phyloP scores from a whole-genome alignment of 2,329 filamentous ascomycete genomes.

The Bipolaris cookei region DNA sequence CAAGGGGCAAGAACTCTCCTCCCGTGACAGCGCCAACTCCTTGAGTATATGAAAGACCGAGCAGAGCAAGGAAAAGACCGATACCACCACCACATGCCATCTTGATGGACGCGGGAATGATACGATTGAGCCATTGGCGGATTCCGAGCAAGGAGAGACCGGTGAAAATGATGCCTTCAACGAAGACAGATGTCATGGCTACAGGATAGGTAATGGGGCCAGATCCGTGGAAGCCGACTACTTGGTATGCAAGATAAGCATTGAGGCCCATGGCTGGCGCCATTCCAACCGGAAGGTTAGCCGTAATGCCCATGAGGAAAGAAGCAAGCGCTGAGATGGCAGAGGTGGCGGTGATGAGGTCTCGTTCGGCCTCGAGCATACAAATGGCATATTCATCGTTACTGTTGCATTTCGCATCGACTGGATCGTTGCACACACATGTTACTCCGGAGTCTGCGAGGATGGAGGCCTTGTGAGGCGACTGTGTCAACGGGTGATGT shows the following conservation, averaged over 20 bases:
- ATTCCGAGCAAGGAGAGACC: slow-evolving; percentile 74
- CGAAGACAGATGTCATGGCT: slow-evolving; percentile 84
- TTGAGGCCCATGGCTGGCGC: slow-evolving; percentile 83
- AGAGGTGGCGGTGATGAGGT: slow-evolving; percentile 83
- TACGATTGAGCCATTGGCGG: slow-evolving; percentile 68
- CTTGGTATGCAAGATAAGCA: slow-evolving; percentile 85
- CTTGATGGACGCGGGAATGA: slow-evolving; percentile 82
- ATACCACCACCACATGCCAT: slow-evolving; percentile 90
- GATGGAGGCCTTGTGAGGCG: slow-evolving; percentile 56
- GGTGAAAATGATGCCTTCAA: slow-evolving; percentile 86
- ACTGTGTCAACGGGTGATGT: not conserved
- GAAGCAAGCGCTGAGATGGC: slow-evolving; percentile 80
- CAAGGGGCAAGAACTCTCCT: slow-evolving; percentile 68
- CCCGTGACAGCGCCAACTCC: slow-evolving; percentile 81
- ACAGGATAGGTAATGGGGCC: slow-evolving; percentile 71
- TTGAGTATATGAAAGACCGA: slow-evolving; percentile 80
- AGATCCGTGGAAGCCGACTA: slow-evolving; percentile 78
- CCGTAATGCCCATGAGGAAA: slow-evolving; percentile 81
- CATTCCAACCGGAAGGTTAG: slow-evolving; percentile 77
- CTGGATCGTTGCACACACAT: slow-evolving; percentile 69
- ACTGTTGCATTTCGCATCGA: slow-evolving; percentile 58
- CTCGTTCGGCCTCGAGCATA: slow-evolving; percentile 68
- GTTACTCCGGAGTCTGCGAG: slow-evolving; percentile 75
- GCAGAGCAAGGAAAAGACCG: slow-evolving; percentile 80
- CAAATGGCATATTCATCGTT: slow-evolving; percentile 70